These are phyloP conservation scores for Crassisporium funariophilum DNA, from an alignment of 768 basidiomycete genomes.

Conservation along the genomic window DNA sequence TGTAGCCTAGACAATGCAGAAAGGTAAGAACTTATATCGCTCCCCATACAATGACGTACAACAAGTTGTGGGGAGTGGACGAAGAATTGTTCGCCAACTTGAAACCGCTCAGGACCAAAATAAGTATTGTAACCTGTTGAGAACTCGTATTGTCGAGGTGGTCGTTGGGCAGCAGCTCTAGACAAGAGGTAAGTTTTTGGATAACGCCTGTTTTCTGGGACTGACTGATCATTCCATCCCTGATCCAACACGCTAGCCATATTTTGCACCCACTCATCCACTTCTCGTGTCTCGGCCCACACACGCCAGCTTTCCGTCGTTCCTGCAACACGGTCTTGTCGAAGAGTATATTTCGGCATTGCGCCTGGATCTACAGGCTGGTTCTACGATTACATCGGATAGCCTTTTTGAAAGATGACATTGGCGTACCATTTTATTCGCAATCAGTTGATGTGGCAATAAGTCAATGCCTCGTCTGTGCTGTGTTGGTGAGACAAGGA, in stretches of 20 bases:
- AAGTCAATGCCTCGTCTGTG: slow-evolving; percentile 66
- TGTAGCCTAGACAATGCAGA: slow-evolving; percentile 34
- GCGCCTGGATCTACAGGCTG: slow-evolving; percentile 70
- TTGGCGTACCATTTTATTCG: slow-evolving; percentile 64
- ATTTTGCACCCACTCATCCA: slow-evolving; percentile 93
- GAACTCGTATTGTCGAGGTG: slow-evolving; percentile 84
- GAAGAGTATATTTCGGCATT: slow-evolving; percentile 66
- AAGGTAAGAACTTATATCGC: slow-evolving; percentile 1
- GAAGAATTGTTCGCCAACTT: slow-evolving; percentile 90
- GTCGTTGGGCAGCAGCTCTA: slow-evolving; percentile 61
- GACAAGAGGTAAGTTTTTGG: background rate
- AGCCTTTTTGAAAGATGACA: background rate
- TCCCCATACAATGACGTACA: slow-evolving; percentile 36
- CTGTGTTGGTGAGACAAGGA: slow-evolving; percentile 52
- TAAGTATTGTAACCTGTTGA: slow-evolving; percentile 88
- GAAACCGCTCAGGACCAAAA: slow-evolving; percentile 81
- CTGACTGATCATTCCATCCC: slow-evolving; percentile 89
- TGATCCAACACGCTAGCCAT: slow-evolving; percentile 84
- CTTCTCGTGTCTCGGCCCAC: slow-evolving; percentile 81
- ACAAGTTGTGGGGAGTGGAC: slow-evolving; percentile 61
- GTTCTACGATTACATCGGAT: slow-evolving; percentile 7
- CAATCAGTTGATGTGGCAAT: slow-evolving; percentile 85
- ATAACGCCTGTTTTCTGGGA: background rate
- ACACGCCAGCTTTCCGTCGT: slow-evolving; percentile 82
- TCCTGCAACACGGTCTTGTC: slow-evolving; percentile 69